phyloP scores from a whole-genome alignment of 805 yeast species.

The Kuraishia capsulata region DNA sequence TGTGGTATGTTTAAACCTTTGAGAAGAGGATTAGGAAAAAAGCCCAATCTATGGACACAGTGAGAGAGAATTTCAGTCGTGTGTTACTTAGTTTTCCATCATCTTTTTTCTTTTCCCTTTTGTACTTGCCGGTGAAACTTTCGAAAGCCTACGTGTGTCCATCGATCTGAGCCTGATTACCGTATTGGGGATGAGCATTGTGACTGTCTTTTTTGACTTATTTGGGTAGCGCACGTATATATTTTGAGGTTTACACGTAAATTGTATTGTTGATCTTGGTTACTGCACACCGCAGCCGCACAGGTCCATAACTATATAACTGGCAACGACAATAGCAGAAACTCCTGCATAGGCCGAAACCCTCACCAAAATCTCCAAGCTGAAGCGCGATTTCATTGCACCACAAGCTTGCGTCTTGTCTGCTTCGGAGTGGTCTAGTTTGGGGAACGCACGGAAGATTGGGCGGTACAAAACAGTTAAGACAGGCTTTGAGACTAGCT shows the following conservation, averaged over 20 bases:
- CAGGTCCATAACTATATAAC: constrained; percentile 12
- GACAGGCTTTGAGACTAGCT: constrained; percentile 51
- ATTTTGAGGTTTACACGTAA: no score
- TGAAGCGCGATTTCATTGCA: constrained; percentile 55
- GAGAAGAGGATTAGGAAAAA: neutral
- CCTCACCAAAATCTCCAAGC: constrained; percentile 70
- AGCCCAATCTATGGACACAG: neutral
- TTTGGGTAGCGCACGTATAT: no score
- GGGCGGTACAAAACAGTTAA: constrained; percentile 33
- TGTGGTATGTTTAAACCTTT: neutral
- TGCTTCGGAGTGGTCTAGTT: constrained; percentile 25
- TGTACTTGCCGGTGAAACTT: no score
- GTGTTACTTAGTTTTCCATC: neutral
- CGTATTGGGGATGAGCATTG: neutral
- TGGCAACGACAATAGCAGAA: constrained; percentile 44
- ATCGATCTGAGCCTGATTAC: no score
- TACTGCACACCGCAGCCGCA: constrained; percentile 2
- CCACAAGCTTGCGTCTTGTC: constrained; percentile 20
- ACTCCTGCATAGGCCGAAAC: constrained; percentile 78
- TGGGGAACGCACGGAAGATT: neutral
- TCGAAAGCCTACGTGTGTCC: neutral
- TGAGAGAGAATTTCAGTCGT: neutral
- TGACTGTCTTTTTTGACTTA: neutral
- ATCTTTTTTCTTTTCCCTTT: no score
- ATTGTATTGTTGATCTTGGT: no score